phyloP scores from a whole-genome alignment of 108 stramenopile species.

The Schizochytrium sp. region DNA sequence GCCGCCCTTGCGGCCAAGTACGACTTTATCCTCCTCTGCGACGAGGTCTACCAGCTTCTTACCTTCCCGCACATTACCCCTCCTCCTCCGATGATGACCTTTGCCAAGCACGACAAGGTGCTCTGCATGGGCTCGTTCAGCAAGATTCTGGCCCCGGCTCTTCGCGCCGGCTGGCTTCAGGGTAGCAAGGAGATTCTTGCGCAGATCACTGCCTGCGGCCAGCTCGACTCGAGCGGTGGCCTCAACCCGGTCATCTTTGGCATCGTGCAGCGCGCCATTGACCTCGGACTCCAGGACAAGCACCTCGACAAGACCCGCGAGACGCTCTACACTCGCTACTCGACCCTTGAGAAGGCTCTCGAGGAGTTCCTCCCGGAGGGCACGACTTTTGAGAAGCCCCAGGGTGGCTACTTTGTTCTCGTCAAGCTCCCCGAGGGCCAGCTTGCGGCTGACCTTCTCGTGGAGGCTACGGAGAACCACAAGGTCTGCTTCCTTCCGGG shows the following conservation, averaged over 20 bases:
- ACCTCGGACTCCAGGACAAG: conserved; percentile 14
- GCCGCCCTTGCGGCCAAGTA: conserved; percentile 20
- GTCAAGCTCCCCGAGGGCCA: conserved; percentile 13
- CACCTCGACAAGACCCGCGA: background rate
- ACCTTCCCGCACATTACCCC: conserved; percentile 8
- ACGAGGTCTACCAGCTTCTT: conserved; percentile 30
- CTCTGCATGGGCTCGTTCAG: conserved; percentile 20
- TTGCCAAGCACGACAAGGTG: background rate
- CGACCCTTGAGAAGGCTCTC: background rate
- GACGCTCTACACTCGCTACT: background rate
- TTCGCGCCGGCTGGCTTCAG: conserved; percentile 25
- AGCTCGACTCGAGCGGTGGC: conserved; percentile 15
- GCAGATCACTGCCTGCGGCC: background rate
- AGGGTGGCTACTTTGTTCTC: conserved; percentile 29
- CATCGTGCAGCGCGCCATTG: background rate
- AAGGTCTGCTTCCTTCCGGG: conserved; percentile 19
- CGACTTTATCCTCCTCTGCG: conserved; percentile 8
- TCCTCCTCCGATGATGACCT: background rate
- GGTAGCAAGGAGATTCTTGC: background rate
- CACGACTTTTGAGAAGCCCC: background rate
- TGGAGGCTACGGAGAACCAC: background rate
- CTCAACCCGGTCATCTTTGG: conserved; percentile 19
- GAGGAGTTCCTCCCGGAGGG: background rate
- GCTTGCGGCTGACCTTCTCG: background rate
- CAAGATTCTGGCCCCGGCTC: conserved; percentile 29